A percentile compares a stretch with the other conserved stretches of the same genome.
These are phyloP conservation scores for Daldinia concentrica DNA, from an alignment of 495 filamentous ascomycete genomes.

Conservation along the genomic window DNA sequence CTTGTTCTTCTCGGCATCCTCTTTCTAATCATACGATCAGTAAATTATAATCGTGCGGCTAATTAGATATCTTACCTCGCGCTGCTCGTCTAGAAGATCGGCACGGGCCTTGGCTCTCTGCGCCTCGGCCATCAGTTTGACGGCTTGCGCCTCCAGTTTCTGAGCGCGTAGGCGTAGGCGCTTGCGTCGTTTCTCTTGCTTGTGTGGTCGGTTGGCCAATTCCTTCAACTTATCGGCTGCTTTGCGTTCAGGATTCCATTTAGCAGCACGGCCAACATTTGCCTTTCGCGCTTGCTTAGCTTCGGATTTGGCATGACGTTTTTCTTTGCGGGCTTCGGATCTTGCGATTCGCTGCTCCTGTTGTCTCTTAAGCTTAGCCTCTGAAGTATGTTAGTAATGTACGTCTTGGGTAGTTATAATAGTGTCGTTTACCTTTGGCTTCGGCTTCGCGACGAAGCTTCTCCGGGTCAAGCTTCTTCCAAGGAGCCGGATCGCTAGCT, in stretches of 20 bases:
- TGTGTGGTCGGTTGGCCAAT: constrained; percentile 33
- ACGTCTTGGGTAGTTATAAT: neutral
- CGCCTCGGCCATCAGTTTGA: constrained; percentile 37
- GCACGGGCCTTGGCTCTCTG: constrained; percentile 38
- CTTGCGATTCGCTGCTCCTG: constrained; percentile 39
- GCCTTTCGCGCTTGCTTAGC: constrained; percentile 46
- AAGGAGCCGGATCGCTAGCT: constrained; percentile 22
- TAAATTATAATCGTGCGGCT: neutral
- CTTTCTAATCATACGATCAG: constrained; percentile 29
- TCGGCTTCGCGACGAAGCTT: constrained; percentile 40
- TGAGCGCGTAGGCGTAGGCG: constrained; percentile 38
- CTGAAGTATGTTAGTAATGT: constrained; percentile 27
- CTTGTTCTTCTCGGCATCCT: constrained; percentile 39
- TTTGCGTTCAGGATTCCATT: constrained; percentile 43
- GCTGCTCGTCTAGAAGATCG: constrained; percentile 33
- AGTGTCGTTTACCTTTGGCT: constrained; percentile 36
- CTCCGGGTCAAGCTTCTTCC: constrained; percentile 34
- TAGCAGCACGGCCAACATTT: constrained; percentile 41
- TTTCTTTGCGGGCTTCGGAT: constrained; percentile 43
- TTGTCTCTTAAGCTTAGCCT: constrained; percentile 38
- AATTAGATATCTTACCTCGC: constrained; percentile 17
- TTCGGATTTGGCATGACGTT: constrained; percentile 46
- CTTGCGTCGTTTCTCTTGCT: constrained; percentile 47
- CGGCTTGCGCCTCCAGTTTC: constrained; percentile 40
- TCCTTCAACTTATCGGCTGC: constrained; percentile 44